Evolutionary conservation across 2,329 filamentous ascomycete species (phyloP).

Genomic region (Cadophora luteo-olivacea): DNA sequence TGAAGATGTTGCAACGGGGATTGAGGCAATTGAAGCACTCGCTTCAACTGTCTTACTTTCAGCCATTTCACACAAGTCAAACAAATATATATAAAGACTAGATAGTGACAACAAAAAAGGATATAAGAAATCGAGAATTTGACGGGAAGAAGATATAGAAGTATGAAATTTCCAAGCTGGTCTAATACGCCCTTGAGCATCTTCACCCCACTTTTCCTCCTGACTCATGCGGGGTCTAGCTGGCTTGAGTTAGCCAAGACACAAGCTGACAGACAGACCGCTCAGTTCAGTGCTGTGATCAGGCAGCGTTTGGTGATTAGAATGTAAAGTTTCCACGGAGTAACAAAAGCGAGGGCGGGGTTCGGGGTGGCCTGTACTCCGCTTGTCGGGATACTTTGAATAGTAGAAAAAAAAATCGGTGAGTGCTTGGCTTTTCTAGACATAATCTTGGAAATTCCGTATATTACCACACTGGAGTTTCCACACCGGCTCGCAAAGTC

Average conservation of each 20-base stretch:
- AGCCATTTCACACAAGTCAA: not conserved
- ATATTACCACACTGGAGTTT: too few species aligned
- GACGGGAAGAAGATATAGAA: not conserved
- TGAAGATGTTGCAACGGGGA: not conserved
- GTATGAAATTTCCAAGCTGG: not conserved
- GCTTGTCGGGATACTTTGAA: not conserved
- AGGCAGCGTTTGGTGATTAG: not conserved
- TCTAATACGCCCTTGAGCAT: not conserved
- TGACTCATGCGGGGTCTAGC: not conserved
- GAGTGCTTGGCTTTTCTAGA: not conserved
- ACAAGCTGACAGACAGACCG: not conserved
- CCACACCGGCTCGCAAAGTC: too few species aligned
- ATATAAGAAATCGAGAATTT: not conserved
- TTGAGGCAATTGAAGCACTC: not conserved
- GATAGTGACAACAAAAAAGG: too few species aligned
- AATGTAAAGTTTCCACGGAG: not conserved
- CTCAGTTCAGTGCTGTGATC: not conserved
- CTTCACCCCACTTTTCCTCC: slow-evolving; percentile 2
- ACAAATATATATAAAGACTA: not conserved
- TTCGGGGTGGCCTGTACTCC: not conserved
- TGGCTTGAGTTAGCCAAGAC: not conserved
- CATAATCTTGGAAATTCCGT: too few species aligned
- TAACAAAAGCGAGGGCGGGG: not conserved
- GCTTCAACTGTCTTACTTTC: not conserved
- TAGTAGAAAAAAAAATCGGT: too few species aligned